These are phyloP conservation scores for Wallemia ichthyophaga DNA, from an alignment of 1,284 basidiomycete genomes.

Conservation along the genomic window DNA sequence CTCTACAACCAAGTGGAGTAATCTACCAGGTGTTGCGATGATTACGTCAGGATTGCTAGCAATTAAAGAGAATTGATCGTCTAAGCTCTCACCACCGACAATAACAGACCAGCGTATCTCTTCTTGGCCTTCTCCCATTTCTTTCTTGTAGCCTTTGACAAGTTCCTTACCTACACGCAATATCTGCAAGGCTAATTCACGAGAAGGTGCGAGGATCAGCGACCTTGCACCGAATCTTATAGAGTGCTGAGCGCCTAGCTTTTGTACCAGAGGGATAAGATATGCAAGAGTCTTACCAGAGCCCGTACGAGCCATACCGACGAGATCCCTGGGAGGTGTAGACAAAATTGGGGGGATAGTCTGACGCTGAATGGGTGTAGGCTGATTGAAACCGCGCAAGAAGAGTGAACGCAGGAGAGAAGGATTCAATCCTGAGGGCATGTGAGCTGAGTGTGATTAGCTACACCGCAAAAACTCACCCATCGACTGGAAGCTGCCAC, in stretches of 20 bases:
- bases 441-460: conserved; percentile 6
- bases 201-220: conserved; percentile 63
- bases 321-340: conserved; percentile 66
- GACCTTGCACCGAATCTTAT: conserved; percentile 57
- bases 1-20: conserved; percentile 81
- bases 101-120: conserved; percentile 69
- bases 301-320: conserved; percentile 94
- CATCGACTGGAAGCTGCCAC: conserved; percentile 65
- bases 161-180: conserved; percentile 84
- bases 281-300: conserved; percentile 96
- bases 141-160: conserved; percentile 35
- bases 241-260: conserved; percentile 51
- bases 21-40: conserved; percentile 85
- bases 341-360: conserved; percentile 61
- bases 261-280: conserved; percentile 67
- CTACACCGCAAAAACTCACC: conserved; percentile 18
- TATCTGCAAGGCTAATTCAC: conserved; percentile 82
- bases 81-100: conserved; percentile 81
- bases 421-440: conserved; percentile 38
- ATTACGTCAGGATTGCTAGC: conserved; percentile 78
- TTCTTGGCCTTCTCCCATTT: conserved; percentile 22
- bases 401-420: conserved; percentile 55
- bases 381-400: conserved; percentile 75
- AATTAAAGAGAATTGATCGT: conserved; percentile 91
- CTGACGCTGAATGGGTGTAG: conserved; percentile 84